Base-by-base conservation (phyloP, 139 green algal species). In the Tetradesmus lagerheimii region DNA sequence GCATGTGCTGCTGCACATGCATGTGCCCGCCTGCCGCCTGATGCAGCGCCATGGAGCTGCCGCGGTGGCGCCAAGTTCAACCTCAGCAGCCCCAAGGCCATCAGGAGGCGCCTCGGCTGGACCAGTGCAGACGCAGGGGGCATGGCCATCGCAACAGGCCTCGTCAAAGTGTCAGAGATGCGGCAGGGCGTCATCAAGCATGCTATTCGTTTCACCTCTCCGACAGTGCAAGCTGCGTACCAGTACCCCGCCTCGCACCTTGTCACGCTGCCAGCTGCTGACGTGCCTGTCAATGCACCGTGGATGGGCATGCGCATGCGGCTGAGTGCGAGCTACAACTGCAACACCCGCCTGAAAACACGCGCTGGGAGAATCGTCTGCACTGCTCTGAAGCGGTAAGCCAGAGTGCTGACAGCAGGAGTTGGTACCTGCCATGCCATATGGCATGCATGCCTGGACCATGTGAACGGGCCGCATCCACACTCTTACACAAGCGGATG, bases 121-220 rank as follows among this genome's bases (percentile, higher is more conserved):
- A 94, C 91, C 62, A 84, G 41, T 2, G 89, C 89, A 29, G 91
- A 94, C 38, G 91, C 91, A 20, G 91, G 89, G 0, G 91, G 91
- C 0, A 77, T 94, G 57, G 64, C 89, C 67, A 92, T 94, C 57
- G 23, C 85, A 39, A 81, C 89, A 8, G 89, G 89, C 29, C 86
- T 94, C 43, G 80, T 92, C 25, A 38, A 34, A 34, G 86, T 67
- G 11, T 81, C 75, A 27, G 91, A 94, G 80, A 50, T 92, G 62
- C 35, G 4, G 4, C 71, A 39, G 79, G 89, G 89, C n/a, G 20
- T 34, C 11, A 91, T 94, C 71, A 47, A 75, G 27, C 89, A 91
- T 75, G 91, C 91, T 11, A 57, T 94, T 1, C 85, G 91, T 35
- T 94, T 94, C 89, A 94, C 91, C n/a, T 89, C 76, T 0, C 85